phyloP scores from a whole-genome alignment of 2,329 filamentous ascomycete genomes.

The Phialemonium atrogriseum region DNA sequence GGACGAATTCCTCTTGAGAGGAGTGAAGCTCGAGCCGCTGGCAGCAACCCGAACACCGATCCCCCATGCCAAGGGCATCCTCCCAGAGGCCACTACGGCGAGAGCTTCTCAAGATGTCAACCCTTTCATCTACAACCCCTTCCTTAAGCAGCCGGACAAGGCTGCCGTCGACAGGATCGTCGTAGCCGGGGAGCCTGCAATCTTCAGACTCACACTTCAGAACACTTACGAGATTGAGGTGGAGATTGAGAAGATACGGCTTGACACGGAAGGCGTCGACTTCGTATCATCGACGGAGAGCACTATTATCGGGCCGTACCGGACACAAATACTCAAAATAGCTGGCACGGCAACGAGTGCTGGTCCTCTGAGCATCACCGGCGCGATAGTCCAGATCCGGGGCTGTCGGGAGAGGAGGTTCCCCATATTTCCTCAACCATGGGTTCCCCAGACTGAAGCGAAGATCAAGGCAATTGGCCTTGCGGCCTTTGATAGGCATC shows the following conservation, averaged over 20 bases:
- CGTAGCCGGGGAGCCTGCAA: constrained; percentile 69
- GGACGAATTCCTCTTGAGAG: constrained; percentile 89
- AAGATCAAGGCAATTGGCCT: constrained; percentile 75
- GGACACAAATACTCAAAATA: constrained; percentile 70
- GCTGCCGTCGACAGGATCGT: constrained; percentile 58
- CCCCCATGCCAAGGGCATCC: constrained; percentile 50
- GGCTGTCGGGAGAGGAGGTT: constrained; percentile 79
- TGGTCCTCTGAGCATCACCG: constrained; percentile 65
- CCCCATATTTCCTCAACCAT: constrained; percentile 70
- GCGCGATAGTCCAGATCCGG: constrained; percentile 70
- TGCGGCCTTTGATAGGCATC: constrained; percentile 41
- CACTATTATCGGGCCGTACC: constrained; percentile 68
- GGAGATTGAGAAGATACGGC: constrained; percentile 71
- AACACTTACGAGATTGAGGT: constrained; percentile 93
- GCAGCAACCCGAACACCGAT: constrained; percentile 54
- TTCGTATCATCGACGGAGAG: constrained; percentile 60
- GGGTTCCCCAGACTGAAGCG: constrained; percentile 58
- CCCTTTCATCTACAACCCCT: constrained; percentile 94
- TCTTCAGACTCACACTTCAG: constrained; percentile 77
- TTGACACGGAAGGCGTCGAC: constrained; percentile 65
- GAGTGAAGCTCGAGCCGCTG: constrained; percentile 60
- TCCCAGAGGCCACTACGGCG: constrained; percentile 40
- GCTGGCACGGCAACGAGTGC: constrained; percentile 56
- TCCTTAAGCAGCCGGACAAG: constrained; percentile 59
- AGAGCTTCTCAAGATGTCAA: constrained; percentile 56